Evolutionary conservation across 352 stramenopile genomes (phyloP).

Genomic region (Pythium pectinolyticum): DNA sequence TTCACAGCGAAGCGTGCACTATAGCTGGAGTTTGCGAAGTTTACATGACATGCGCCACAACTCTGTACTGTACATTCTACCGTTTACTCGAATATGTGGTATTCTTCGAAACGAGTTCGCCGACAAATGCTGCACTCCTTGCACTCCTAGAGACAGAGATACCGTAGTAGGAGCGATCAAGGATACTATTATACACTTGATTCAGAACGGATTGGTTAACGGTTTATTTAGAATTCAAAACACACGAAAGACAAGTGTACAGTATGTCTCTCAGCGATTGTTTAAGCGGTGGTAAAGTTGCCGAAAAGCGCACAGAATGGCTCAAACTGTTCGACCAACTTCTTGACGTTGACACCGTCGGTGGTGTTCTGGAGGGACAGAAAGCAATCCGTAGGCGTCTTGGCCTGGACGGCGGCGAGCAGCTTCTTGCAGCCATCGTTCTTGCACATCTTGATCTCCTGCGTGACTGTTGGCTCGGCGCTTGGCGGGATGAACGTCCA

Average conservation of each 20-base stretch:
- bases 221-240: no score
- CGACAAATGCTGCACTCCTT: no score
- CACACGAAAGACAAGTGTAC: neutral
- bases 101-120: no score
- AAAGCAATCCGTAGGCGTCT: slow-evolving; percentile 33
- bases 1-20: no score
- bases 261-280: neutral
- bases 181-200: no score
- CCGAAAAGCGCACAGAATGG: slow-evolving; percentile 23
- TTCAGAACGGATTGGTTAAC: neutral
- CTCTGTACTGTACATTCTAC: no score
- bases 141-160: no score
- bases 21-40: no score
- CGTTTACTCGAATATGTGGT: no score
- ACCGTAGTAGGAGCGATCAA: no score
- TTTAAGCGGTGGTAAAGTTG: slow-evolving; percentile 6
- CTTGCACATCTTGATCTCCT: slow-evolving; percentile 35
- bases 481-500: slow-evolving; percentile 36
- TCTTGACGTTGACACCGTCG: slow-evolving; percentile 32
- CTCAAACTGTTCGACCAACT: slow-evolving; percentile 36
- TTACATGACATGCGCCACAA: no score
- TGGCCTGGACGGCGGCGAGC: slow-evolving; percentile 23
- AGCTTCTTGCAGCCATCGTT: slow-evolving; percentile 30
- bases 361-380: slow-evolving; percentile 25
- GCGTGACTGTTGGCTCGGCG: slow-evolving; percentile 20